phyloP scores from a whole-genome alignment of 1,284 basidiomycete genomes.

The Naganishia cerealis region DNA sequence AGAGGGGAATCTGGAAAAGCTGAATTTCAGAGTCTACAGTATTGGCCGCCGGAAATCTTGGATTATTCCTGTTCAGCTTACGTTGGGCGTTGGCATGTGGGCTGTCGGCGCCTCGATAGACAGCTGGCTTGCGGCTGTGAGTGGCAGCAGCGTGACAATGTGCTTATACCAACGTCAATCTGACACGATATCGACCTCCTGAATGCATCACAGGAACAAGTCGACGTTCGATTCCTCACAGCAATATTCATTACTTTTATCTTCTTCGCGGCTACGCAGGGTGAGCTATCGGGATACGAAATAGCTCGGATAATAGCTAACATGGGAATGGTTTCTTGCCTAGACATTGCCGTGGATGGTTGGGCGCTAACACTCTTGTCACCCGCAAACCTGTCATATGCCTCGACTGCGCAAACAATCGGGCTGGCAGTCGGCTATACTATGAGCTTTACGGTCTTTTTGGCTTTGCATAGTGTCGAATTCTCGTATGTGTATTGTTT shows the following conservation, averaged over 20 bases:
- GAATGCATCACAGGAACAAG: slow-evolving; percentile 63
- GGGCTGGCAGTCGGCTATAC: slow-evolving; percentile 96
- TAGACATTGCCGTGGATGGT: slow-evolving; percentile 96
- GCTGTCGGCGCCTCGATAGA: slow-evolving; percentile 81
- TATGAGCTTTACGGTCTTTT: slow-evolving; percentile 93
- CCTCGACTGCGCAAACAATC: slow-evolving; percentile 96
- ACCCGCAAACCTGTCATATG: slow-evolving; percentile 90
- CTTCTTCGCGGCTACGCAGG: slow-evolving; percentile 94
- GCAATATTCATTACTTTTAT: slow-evolving; percentile 86
- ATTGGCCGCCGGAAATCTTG: slow-evolving; percentile 90
- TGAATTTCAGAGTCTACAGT: slow-evolving; percentile 24
- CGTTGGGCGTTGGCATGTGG: slow-evolving; percentile 84
- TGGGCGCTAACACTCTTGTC: slow-evolving; percentile 98
- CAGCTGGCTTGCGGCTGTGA: slow-evolving; percentile 75
- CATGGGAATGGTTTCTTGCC: background rate
- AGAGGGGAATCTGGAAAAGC: background rate
- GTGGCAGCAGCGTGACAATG: slow-evolving; percentile 42
- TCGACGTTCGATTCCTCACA: slow-evolving; percentile 79
- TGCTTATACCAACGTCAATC: background rate
- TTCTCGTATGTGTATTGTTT: slow-evolving; percentile 68
- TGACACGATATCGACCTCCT: background rate
- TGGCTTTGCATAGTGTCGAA: slow-evolving; percentile 91
- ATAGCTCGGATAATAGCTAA: background rate
- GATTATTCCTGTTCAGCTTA: slow-evolving; percentile 95
- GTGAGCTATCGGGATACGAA: slow-evolving; percentile 53